Percentiles rank a stretch among this genome's conserved stretches.
These are phyloP conservation scores for Phytophthora multivora DNA, from an alignment of 352 stramenopile species.

Conservation along the genomic window DNA sequence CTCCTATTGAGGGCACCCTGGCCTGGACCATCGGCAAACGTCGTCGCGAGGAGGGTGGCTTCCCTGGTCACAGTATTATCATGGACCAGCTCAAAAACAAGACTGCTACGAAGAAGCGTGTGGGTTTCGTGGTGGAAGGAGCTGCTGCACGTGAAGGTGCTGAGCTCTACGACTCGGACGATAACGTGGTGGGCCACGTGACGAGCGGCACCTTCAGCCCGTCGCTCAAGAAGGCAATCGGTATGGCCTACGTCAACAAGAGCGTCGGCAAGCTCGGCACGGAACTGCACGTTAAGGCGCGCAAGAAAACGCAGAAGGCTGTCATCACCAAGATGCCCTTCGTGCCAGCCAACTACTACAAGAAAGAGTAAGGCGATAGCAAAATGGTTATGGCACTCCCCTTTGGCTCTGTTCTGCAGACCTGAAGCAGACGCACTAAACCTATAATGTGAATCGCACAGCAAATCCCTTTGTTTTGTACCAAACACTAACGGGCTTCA, in stretches of 20 bases:
- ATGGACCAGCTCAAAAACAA: conserved; percentile 95
- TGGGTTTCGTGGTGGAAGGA: conserved; percentile 96
- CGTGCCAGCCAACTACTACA: conserved; percentile 96
- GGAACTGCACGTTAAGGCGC: conserved; percentile 94
- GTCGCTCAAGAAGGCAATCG: conserved; percentile 95
- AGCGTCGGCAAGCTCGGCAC: conserved; percentile 92
- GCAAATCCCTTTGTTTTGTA: not conserved
- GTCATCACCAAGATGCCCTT: conserved; percentile 99
- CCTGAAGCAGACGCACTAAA: conserved; percentile 16
- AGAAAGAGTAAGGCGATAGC: conserved; percentile 57
- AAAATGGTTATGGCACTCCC: not conserved
- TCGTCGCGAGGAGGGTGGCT: conserved; percentile 88
- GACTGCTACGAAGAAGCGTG: conserved; percentile 92
- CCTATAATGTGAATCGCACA: conserved; percentile 5
- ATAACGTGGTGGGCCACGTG: conserved; percentile 89
- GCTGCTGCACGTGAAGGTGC: conserved; percentile 93
- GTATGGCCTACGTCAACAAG: conserved; percentile 98
- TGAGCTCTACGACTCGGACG: conserved; percentile 91
- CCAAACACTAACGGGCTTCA: not conserved
- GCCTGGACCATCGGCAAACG: conserved; percentile 93
- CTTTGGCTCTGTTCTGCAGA: conserved; percentile 15
- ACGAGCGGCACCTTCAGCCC: conserved; percentile 98
- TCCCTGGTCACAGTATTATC: conserved; percentile 95
- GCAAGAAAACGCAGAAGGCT: conserved; percentile 94
- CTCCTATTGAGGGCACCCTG: conserved; percentile 94